These are phyloP conservation scores for Phytophthora citrophthora DNA, from an alignment of 352 stramenopile genomes.

Conservation along the genomic window DNA sequence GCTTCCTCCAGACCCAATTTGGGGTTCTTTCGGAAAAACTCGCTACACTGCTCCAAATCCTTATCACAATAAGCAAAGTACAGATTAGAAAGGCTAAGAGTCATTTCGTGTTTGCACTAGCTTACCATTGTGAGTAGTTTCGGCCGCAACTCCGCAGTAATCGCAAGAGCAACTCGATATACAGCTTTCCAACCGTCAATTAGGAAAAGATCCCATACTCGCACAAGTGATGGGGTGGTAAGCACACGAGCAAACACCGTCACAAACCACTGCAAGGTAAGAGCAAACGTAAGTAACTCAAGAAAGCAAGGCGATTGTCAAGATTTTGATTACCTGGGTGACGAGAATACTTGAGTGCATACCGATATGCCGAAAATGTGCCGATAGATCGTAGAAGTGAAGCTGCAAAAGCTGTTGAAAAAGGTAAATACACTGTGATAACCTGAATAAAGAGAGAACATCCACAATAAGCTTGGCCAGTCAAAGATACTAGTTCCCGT, in stretches of 20 bases:
- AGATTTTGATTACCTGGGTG: slow-evolving; percentile 55
- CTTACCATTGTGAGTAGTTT: slow-evolving; percentile 65
- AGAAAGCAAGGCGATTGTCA: background rate
- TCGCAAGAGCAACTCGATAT: slow-evolving; percentile 71
- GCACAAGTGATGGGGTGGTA: slow-evolving; percentile 44
- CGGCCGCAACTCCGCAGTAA: slow-evolving; percentile 62
- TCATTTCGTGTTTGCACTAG: background rate
- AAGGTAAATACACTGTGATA: slow-evolving; percentile 77
- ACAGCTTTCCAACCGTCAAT: slow-evolving; percentile 83
- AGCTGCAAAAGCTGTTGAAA: slow-evolving; percentile 75
- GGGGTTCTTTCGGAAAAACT: slow-evolving; percentile 72
- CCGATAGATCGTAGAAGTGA: slow-evolving; percentile 71
- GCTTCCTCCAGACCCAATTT: slow-evolving; percentile 50
- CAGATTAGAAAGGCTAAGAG: background rate
- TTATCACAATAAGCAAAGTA: slow-evolving; percentile 11
- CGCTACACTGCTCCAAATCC: slow-evolving; percentile 80
- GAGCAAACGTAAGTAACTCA: background rate
- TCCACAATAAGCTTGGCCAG: no score
- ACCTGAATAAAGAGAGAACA: slow-evolving; percentile 23
- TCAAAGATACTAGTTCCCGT: background rate
- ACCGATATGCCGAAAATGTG: slow-evolving; percentile 75
- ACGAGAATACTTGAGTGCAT: slow-evolving; percentile 84
- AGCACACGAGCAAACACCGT: slow-evolving; percentile 82
- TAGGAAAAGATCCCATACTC: slow-evolving; percentile 78
- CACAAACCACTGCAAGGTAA: slow-evolving; percentile 73